A percentile compares a stretch with the other conserved stretches of the same genome.
These are phyloP conservation scores for Diaporthe vaccinii DNA, from an alignment of 2,329 filamentous ascomycete species.

Conservation along the genomic window DNA sequence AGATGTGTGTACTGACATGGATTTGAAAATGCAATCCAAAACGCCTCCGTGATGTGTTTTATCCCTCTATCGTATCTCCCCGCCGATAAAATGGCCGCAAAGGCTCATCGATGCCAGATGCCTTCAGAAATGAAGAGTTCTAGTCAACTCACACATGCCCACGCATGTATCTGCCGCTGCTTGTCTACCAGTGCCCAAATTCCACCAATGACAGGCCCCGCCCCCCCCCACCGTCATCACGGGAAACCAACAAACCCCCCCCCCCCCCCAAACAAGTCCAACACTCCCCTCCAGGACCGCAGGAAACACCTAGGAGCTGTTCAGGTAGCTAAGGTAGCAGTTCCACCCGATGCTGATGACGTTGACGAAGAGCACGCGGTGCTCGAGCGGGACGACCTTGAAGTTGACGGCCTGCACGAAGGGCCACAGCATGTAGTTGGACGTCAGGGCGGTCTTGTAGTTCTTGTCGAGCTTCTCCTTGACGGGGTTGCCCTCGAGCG, in stretches of 20 bases:
- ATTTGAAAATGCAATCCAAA: conserved; percentile 22
- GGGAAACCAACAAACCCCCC: background rate
- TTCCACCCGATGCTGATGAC: conserved; percentile 79
- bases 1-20: conserved; percentile 42
- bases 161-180: background rate
- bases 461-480: conserved; percentile 78
- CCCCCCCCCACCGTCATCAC: background rate
- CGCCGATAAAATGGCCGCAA: too few species aligned
- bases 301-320: conserved; percentile 56
- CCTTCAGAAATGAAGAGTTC: conserved; percentile 9
- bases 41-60: conserved; percentile 28
- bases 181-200: background rate
- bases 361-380: conserved; percentile 89
- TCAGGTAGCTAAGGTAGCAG: conserved; percentile 73
- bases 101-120: background rate
- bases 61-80: conserved; percentile 25
- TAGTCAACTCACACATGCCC: background rate
- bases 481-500: conserved; percentile 76
- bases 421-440: conserved; percentile 93
- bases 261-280: background rate
- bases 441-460: conserved; percentile 79
- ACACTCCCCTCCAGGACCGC: background rate
- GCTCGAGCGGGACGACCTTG: conserved; percentile 84
- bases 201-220: background rate
- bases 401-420: conserved; percentile 89